Base-by-base conservation (phyloP, 23 red algal genomes). In the Pyropia yezoensis region DNA sequence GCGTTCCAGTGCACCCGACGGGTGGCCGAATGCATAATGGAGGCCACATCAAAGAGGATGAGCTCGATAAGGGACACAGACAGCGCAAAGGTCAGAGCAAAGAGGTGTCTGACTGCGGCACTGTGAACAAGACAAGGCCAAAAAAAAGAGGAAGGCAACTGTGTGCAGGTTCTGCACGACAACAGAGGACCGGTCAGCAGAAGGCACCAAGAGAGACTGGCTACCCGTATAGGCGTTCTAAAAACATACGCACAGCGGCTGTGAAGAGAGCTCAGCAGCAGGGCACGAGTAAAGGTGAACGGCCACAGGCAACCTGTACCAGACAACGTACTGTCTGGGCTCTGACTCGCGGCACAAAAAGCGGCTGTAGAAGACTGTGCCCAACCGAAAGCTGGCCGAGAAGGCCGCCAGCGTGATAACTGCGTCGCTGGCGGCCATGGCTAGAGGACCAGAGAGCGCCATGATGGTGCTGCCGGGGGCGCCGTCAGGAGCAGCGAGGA, bases 1-100 rank as follows among this genome's bases (percentile, higher is more conserved):
- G 78, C 69, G 14, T 79, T 73, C 84, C 84, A 89, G 73, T 79
- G 67, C 19, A 89, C 27, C 29, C 74, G 73, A 25, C 84, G 74
- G 3, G 84, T 77, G 9, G 84, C 64, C 3, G 73, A 33, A 54
- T 80, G 76, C 73, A 89, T 79, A 18, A 89, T 52, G 0, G 47
- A 49, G 11, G 78, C 53, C n/a, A 77, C 72, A 50, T 89, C 75
- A 65, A 75, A 89, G 55, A 89, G 55, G 45, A 89, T 71, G 66
- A 89, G 75, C n/a, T 79, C 19, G 66, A 77, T 62, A 12, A 89
- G 33, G 7, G 84, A 79, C 2, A 89, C 28, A 49, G 74, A 79
- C 11, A 80, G 65, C 51, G 84, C 74, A 26, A 89, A 89, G 20
- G 84, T 89, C 49, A 57, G 56, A 29, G 71, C 84, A 33, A 89